Percentiles rank a stretch among this genome's conserved stretches.
These are phyloP conservation scores for Chlamydomonas sp. DNA, from an alignment of 139 green algal genomes.

Conservation along the genomic window DNA sequence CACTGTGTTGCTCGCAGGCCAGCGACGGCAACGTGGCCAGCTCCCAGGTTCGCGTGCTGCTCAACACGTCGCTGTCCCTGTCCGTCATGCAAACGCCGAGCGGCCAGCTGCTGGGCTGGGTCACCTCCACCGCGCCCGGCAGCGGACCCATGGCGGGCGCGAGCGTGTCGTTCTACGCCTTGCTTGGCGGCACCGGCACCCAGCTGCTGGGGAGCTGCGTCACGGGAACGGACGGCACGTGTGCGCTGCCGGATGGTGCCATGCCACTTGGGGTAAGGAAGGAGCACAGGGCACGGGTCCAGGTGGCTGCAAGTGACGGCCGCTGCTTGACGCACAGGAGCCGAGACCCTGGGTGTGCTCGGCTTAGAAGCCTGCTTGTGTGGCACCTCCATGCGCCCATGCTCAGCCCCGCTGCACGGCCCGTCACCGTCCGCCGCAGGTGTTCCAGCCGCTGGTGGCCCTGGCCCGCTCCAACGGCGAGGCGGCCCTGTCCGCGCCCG, in stretches of 20 bases:
- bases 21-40: too few species aligned
- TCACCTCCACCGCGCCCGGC: not conserved
- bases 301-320: too few species aligned
- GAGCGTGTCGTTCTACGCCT: not conserved
- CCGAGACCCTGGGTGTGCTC: too few species aligned
- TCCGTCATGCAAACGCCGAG: not conserved
- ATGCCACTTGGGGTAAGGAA: too few species aligned
- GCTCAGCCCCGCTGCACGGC: too few species aligned
- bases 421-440: too few species aligned
- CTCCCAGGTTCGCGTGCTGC: not conserved
- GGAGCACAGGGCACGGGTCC: too few species aligned
- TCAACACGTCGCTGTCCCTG: not conserved
- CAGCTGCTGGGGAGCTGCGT: not conserved
- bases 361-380: too few species aligned
- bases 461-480: not conserved
- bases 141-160: not conserved
- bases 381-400: too few species aligned
- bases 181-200: not conserved
- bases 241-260: not conserved
- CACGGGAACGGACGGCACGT: not conserved
- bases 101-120: conserved; percentile 4
- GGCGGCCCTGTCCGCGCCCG: not conserved
- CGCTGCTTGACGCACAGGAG: too few species aligned
- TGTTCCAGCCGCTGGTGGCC: too few species aligned
- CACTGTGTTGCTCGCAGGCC: not conserved